Conservation (phyloP, 345 rosid genomes). For the Microthlaspi erraticum region DNA sequence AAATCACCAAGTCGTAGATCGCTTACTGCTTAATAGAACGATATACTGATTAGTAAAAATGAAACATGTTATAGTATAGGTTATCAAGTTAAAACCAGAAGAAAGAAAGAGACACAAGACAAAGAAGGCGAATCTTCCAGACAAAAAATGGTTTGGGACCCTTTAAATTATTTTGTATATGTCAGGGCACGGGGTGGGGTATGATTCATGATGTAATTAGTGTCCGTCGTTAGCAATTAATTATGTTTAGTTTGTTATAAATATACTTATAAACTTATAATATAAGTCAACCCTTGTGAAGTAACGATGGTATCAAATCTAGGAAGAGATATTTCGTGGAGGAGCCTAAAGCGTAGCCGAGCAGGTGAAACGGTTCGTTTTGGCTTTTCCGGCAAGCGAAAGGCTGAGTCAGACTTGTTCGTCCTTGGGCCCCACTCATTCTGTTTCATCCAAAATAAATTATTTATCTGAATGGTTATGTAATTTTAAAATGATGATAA, state of each 20-base stretch:
- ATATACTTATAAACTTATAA: neutral
- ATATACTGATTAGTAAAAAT: no score
- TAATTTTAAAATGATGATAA: no score
- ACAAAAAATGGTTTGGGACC: neutral
- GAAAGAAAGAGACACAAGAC: no score
- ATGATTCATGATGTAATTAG: slow-evolving; percentile 4
- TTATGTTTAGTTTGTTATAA: no score
- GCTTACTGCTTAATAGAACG: neutral
- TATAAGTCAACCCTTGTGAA: slow-evolving; percentile 9
- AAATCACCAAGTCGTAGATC: neutral
- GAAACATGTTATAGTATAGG: no score
- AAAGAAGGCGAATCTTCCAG: neutral
- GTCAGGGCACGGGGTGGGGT: neutral
- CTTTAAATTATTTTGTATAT: neutral
- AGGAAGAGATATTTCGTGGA: no score
- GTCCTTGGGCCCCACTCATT: neutral
- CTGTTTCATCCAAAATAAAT: no score
- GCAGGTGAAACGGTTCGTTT: neutral
- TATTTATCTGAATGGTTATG: no score
- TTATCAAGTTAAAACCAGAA: no score
- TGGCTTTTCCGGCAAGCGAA: slow-evolving; percentile 38
- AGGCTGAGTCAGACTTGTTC: slow-evolving; percentile 38
- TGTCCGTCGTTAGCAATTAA: neutral
- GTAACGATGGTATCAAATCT: neutral
- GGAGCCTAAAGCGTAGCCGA: no score